Evolutionary conservation across 768 basidiomycete species (phyloP).

Genomic region (Boletus patriciae): DNA sequence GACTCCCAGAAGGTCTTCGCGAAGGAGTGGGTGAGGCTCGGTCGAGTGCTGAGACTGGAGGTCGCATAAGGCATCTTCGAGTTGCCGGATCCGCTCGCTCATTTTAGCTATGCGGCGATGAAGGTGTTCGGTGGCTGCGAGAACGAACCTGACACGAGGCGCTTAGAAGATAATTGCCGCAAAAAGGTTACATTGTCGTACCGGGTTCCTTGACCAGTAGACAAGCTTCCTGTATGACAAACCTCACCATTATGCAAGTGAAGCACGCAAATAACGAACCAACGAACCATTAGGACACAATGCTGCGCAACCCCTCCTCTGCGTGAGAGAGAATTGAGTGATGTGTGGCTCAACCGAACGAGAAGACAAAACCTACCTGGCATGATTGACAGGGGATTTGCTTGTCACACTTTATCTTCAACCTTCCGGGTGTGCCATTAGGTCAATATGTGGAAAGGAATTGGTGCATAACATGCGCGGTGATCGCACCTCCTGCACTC

Average conservation of each 20-base stretch:
- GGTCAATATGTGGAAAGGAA: constrained; percentile 25
- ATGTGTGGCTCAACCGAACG: background rate
- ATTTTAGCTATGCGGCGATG: constrained; percentile 56
- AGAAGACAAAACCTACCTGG: constrained; percentile 43
- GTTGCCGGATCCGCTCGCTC: constrained; percentile 52
- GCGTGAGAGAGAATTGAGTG: constrained; percentile 3
- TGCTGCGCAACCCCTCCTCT: constrained; percentile 67
- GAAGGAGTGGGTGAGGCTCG: constrained; percentile 61
- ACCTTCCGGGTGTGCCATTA: constrained; percentile 38
- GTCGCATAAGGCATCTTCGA: constrained; percentile 58
- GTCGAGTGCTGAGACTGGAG: constrained; percentile 51
- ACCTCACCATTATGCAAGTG: background rate
- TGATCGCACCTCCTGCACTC: constrained; percentile 78
- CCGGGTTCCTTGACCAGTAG: constrained; percentile 80
- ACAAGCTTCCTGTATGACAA: constrained; percentile 54
- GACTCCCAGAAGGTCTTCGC: constrained; percentile 46
- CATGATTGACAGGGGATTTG: constrained; percentile 78
- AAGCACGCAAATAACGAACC: constrained; percentile 5
- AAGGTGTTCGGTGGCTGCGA: constrained; percentile 66
- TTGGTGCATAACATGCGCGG: constrained; percentile 36
- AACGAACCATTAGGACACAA: constrained; percentile 68
- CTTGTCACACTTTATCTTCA: constrained; percentile 85
- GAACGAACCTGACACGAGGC: constrained; percentile 44
- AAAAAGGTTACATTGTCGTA: constrained; percentile 24
- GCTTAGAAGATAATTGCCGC: constrained; percentile 9